Base-by-base conservation (phyloP, 441 rosid species). In the Corymbia citriodora region DNA sequence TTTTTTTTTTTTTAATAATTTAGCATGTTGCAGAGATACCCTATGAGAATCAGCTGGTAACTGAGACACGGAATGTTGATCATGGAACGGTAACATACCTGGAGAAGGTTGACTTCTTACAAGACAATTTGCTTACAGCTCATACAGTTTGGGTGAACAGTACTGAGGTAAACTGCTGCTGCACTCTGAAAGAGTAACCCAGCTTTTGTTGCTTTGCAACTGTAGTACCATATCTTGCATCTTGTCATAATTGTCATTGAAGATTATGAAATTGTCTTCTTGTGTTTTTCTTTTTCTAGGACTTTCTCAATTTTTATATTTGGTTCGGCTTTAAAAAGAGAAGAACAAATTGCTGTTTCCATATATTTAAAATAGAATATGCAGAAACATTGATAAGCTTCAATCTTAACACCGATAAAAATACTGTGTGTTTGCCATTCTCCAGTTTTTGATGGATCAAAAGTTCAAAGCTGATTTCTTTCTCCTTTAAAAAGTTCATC, bases 21-120 rank as follows among this genome's bases (percentile, higher is more conserved):
- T 89, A 95, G 98, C 97, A 95, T 91, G 93, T 94, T 86, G 95
- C 96, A 90, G 97, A 96, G 92, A 95, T 94, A 95, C 90, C 96
- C 49, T 95, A 91, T 79, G 97, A 96, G 94, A 95, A 95, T 90
- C 90, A 94, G 89, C 83, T 94, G 45, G 96, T 95, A 89, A 92
- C 87, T 92, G 91, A 90, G 91, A 94, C 94, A 52, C 92, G 94
- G 68, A 94, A 93, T 74, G 95, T 94, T 88, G 95, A 94, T 86
- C 94, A 94, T 88, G 97, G 97, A 87, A 95, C 97, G 53, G 97
- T 96, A 50, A 92, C 97, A 53, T 94, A 92, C 93, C 93, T 95
- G 94, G 93, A 95, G 91, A 95, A 95, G 93, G 93, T 96, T 88
- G 92, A 92, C 14, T 94, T 96, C 91, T 92, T 96, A 91, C 94